Percentiles rank a stretch among this genome's conserved stretches.
Evolutionary conservation across 148 eudicot species (phyloP).

Genomic region (Dysphania ambrosioides): DNA sequence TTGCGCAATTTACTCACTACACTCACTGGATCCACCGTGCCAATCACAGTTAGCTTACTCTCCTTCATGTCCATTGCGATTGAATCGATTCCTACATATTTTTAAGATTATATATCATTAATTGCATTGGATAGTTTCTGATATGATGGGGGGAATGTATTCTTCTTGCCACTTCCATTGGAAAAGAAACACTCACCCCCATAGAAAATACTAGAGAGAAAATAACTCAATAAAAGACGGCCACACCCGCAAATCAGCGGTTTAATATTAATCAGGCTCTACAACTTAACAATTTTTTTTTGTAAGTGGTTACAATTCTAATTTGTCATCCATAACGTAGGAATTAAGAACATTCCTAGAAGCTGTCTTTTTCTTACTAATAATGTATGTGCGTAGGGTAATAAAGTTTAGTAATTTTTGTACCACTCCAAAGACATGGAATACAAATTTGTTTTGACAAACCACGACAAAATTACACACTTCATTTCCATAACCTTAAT

Average conservation of each 20-base stretch:
- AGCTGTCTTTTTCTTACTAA: neutral
- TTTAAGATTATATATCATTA: neutral
- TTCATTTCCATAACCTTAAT: too few relatives aligned
- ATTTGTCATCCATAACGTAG: neutral
- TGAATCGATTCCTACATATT: slow-evolving; percentile 48
- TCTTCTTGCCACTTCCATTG: too few relatives aligned
- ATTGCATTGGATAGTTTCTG: neutral
- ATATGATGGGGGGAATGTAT: neutral
- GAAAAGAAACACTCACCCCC: too few relatives aligned
- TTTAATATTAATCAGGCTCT: too few relatives aligned
- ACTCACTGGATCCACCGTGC: slow-evolving; percentile 50
- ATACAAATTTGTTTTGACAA: too few relatives aligned
- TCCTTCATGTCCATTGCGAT: slow-evolving; percentile 61
- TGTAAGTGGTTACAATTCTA: too few relatives aligned
- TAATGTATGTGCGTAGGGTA: slow-evolving; percentile 13
- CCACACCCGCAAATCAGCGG: too few relatives aligned
- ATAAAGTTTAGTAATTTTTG: neutral
- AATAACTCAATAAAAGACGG: too few relatives aligned
- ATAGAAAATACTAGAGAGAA: too few relatives aligned
- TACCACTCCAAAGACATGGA: neutral
- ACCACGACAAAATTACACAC: too few relatives aligned
- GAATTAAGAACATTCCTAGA: neutral
- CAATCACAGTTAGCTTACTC: slow-evolving; percentile 44
- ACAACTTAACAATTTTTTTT: too few relatives aligned
- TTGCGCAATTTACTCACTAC: slow-evolving; percentile 52